Base-by-base conservation (phyloP, 176 grass and related monocot genomes). In the Triticum urartu region DNA sequence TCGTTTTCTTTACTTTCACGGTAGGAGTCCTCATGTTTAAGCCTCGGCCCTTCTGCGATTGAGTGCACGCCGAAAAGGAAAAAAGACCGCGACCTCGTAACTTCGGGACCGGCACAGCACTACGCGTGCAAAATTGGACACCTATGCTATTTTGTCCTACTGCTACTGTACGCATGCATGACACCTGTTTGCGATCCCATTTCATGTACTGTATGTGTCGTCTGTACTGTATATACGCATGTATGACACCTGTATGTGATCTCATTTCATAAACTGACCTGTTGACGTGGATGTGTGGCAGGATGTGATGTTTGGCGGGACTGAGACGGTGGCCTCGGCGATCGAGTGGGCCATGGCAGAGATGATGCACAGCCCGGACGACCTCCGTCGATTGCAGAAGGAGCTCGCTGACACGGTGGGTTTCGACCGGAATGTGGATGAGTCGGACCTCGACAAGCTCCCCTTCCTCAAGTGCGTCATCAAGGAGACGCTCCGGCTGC, bases 261-360 rank as follows among this genome's bases (percentile, higher is more conserved):
- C 63, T 65, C 10, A 7, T 6, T 7, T 15, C 15, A 80, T 32
- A 6, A 68, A 60, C 64, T 30, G 36, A 66, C 66, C 18, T 77
- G 45, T 50, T 64, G 61, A 68, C 20, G 21, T 72, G 38, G 65
- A n/a, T 78, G 17, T 26, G 3, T 81, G 56, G 56, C 83, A 98
- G 96, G 96, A 98, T 74, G 88, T 95, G 86, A 98, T 98, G 96
- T 98, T 98, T 26, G 96, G 96, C 7, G 96, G 96, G 69, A 98
- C 96, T 59, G 96, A 98, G 86, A 98, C 96, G 48, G 96, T 95
- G 73, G 96, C 96, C 21, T 89, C 91, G 10, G 91, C 91, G n/a
- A 92, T 98, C 80, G 96, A 98, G 82, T 98, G 96, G 96, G 81
- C 93, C 13, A 77, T 98, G 92, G 84, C 96, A 17, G 96, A 98